phyloP scores from a whole-genome alignment of 2,329 filamentous ascomycete genomes.

The Lanzia echinophila region DNA sequence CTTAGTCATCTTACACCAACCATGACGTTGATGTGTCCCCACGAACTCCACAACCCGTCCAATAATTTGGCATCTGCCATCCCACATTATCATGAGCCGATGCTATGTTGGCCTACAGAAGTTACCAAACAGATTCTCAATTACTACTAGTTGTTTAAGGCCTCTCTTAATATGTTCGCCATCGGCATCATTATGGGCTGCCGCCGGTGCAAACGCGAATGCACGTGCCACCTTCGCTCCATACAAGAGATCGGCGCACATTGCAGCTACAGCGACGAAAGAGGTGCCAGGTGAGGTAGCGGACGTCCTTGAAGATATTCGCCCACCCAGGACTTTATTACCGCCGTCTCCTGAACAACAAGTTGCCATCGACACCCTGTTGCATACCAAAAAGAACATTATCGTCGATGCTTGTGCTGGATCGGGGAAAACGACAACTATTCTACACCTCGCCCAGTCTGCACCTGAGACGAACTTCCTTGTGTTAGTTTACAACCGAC shows the following conservation, averaged over 20 bases:
- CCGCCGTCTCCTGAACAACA: constrained; percentile 5
- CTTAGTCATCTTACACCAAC: no score
- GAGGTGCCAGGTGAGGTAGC: not conserved
- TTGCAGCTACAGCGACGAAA: not conserved
- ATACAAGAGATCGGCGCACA: not conserved
- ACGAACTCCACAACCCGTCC: no score
- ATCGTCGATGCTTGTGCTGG: constrained; percentile 7
- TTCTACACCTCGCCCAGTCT: constrained; percentile 1
- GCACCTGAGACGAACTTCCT: not conserved
- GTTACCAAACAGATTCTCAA: no score
- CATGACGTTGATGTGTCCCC: no score
- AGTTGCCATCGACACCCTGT: constrained; percentile 2
- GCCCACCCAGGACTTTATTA: not conserved
- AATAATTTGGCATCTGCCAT: no score
- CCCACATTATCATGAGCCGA: no score
- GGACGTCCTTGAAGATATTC: not conserved
- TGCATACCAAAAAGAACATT: constrained; percentile 4
- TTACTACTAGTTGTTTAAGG: no score
- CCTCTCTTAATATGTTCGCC: no score
- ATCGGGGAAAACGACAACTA: constrained; percentile 6
- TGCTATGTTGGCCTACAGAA: no score
- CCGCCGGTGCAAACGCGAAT: no score
- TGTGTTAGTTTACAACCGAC: constrained; percentile 4
- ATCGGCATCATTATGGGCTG: no score
- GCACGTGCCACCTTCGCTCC: no score